A percentile compares a stretch with the other conserved stretches of the same genome.
Evolutionary conservation across 441 rosid species (phyloP).

Genomic region (Raphanus hybrid): DNA sequence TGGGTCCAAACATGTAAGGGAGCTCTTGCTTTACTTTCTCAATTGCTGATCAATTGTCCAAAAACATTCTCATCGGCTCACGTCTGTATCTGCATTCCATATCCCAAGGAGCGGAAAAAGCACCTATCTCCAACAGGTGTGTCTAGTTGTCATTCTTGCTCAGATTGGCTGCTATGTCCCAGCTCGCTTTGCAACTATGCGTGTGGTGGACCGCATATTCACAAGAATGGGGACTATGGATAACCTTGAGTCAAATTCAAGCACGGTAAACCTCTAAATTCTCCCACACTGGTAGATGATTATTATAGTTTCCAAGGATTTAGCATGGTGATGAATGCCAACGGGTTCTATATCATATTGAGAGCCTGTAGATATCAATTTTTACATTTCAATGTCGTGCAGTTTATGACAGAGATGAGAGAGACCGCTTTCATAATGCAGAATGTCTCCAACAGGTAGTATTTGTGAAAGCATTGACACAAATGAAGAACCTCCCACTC

Average conservation of each 20-base stretch:
- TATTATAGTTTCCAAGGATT: slow-evolving; percentile 13
- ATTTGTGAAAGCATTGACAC: slow-evolving; percentile 6
- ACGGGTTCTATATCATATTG: not conserved
- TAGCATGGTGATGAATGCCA: slow-evolving; percentile 25
- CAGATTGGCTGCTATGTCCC: slow-evolving; percentile 98
- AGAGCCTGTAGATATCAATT: slow-evolving; percentile 25
- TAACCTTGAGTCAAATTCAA: slow-evolving; percentile 92
- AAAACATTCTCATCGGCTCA: slow-evolving; percentile 17
- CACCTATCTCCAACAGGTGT: slow-evolving; percentile 98
- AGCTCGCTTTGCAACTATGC: slow-evolving; percentile 84
- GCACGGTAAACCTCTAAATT: slow-evolving; percentile 68
- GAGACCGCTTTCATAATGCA: slow-evolving; percentile 98
- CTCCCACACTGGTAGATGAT: slow-evolving; percentile 9
- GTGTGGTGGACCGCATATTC: slow-evolving; percentile 91
- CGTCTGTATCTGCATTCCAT: slow-evolving; percentile 34
- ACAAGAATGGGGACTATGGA: slow-evolving; percentile 97
- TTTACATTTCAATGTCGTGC: slow-evolving; percentile 39
- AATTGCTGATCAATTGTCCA: slow-evolving; percentile 19
- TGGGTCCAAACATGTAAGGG: slow-evolving; percentile 97
- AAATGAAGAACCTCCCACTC: slow-evolving; percentile 15
- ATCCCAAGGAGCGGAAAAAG: slow-evolving; percentile 97
- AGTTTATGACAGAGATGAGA: slow-evolving; percentile 99
- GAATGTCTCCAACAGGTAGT: slow-evolving; percentile 81
- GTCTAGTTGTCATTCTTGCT: slow-evolving; percentile 91
- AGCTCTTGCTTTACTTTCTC: slow-evolving; percentile 25